These are phyloP conservation scores for Globisporangium emineosum DNA, from an alignment of 352 stramenopile genomes.

Conservation along the genomic window DNA sequence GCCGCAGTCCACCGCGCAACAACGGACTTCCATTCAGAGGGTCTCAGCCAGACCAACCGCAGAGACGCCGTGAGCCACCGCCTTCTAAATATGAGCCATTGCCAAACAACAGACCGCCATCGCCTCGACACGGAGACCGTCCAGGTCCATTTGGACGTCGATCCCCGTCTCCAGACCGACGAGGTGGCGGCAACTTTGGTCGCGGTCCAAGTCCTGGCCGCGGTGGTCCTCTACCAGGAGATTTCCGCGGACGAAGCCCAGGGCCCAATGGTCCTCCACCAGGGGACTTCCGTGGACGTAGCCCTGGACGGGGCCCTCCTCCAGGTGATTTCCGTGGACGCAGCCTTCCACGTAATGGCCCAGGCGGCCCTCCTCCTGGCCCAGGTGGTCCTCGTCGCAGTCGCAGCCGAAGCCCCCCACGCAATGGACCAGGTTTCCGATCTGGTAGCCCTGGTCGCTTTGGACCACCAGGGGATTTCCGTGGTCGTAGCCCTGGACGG, in stretches of 20 bases:
- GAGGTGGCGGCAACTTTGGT: constrained; percentile 2
- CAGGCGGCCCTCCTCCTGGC: background rate
- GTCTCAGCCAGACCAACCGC: background rate
- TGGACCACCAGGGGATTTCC: constrained; percentile 16
- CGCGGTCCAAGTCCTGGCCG: constrained; percentile 22
- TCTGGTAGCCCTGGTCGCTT: constrained; percentile 5
- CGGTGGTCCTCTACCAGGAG: constrained; percentile 16
- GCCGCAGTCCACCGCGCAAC: constrained; percentile 30
- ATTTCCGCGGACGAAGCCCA: constrained; percentile 7
- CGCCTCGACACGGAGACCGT: constrained; percentile 2
- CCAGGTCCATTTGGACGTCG: constrained; percentile 7
- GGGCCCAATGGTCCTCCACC: background rate
- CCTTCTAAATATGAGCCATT: constrained; percentile 12
- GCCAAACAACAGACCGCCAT: constrained; percentile 13
- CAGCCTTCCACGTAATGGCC: background rate
- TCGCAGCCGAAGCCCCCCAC: constrained; percentile 35
- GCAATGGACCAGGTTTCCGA: constrained; percentile 15
- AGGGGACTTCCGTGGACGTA: constrained; percentile 24
- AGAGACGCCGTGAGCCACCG: constrained; percentile 9
- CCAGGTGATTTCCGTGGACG: constrained; percentile 11
- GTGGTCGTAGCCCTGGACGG: background rate
- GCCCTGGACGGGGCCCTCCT: constrained; percentile 18
- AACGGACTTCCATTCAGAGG: constrained; percentile 20
- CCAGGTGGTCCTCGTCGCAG: constrained; percentile 16
- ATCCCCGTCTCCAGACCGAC: constrained; percentile 10